Evolutionary conservation across 2,329 filamentous ascomycete species (phyloP), one percentile per base, ranked within the genome.

Genomic region (Botryotinia globosa): DNA sequence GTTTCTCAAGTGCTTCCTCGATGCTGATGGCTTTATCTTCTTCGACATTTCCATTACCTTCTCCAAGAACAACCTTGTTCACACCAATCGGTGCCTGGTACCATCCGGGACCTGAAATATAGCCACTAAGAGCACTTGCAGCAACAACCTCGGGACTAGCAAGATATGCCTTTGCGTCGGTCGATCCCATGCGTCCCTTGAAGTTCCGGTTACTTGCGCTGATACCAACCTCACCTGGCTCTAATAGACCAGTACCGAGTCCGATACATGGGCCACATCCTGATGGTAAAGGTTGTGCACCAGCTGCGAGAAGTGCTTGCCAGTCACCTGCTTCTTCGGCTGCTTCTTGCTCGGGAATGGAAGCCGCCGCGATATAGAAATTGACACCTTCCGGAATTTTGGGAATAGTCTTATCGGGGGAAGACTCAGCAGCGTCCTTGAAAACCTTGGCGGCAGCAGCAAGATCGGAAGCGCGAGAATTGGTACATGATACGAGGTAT

Each of bases 81-180:
- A 90, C 88, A 66, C 87, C 89, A 71, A 90, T 88, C 0, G 93
- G 92, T 79, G 87, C 87, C 81, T 93, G 81, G 80, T 97, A 98
- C 86, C 87, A 90, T 37, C 92, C 93, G 1, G 95, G 92, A 0
- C 94, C 92, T 16, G 89, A 84, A 51, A 94, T 94, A 74, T 87
- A 87, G 20, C 92, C 92, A 25, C 85, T 78, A 0, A 98, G 83
- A 3, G 95, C 95, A 78, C 93, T 97, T 12, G 96, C 94, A 6
- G 95, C 95, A 0, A 98, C 95, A 3, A 97, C 91, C 79, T 98
- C 94, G 0, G 96, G 94, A 76, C 92, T 95, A 9, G 91, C 92
- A 0, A 98, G 89, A 80, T 97, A 98, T 0, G 94, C 93, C 79
- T 94, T 90, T 0, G 94, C 92, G 8, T 92, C 89, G 4, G 87